These are phyloP conservation scores for Wickerhamomyces pijperi DNA, from an alignment of 805 yeast species.

Conservation along the genomic window DNA sequence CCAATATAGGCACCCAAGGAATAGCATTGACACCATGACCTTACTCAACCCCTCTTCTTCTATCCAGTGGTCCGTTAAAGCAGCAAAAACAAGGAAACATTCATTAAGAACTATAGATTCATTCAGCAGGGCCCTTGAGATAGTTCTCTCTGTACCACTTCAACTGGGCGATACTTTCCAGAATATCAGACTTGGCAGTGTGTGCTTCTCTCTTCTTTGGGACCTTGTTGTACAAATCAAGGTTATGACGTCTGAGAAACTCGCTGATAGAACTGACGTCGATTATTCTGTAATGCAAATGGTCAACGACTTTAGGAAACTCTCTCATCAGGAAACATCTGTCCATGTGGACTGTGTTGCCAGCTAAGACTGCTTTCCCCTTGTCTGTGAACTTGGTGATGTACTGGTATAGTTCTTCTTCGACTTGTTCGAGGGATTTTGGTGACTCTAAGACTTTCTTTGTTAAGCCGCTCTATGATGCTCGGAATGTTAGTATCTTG, in stretches of 20 bases:
- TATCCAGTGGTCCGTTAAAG: too few species aligned
- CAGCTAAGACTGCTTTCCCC: slow-evolving; percentile 67
- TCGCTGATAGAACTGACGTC: slow-evolving; percentile 89
- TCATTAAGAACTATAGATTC: too few species aligned
- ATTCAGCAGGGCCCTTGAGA: slow-evolving; percentile 22
- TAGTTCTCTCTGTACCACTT: slow-evolving; percentile 67
- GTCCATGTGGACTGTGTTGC: slow-evolving; percentile 90
- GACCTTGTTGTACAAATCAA: slow-evolving; percentile 36
- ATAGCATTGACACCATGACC: too few species aligned
- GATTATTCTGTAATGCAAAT: slow-evolving; percentile 63
- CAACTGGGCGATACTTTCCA: slow-evolving; percentile 80
- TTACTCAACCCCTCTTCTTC: too few species aligned
- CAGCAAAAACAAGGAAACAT: too few species aligned
- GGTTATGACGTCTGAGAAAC: slow-evolving; percentile 68
- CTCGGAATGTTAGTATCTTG: too few species aligned
- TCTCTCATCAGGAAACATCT: slow-evolving; percentile 73
- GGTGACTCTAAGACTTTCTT: slow-evolving; percentile 48
- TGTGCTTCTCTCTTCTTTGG: slow-evolving; percentile 66
- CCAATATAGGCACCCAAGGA: too few species aligned
- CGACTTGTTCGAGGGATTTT: slow-evolving; percentile 49
- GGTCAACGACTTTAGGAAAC: slow-evolving; percentile 52
- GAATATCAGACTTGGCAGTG: slow-evolving; percentile 81
- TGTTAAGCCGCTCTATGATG: slow-evolving; percentile 51
- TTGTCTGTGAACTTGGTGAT: slow-evolving; percentile 42
- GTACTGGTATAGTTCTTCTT: slow-evolving; percentile 52